These are phyloP conservation scores for Thelonectria discophora DNA, from an alignment of 2,329 filamentous ascomycete species.

Conservation along the genomic window DNA sequence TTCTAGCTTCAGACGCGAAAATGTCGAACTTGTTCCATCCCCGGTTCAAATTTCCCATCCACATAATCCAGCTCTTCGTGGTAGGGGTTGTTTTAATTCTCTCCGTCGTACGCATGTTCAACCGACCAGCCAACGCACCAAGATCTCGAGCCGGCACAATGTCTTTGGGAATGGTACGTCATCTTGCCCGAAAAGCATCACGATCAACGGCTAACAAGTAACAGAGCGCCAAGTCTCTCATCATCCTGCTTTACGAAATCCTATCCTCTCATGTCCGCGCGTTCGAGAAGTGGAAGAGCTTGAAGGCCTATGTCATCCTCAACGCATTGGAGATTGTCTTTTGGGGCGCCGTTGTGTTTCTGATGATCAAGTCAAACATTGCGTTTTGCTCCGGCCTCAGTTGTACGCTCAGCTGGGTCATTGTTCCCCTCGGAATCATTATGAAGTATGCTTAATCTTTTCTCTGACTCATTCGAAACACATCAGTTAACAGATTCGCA, in stretches of 20 bases:
- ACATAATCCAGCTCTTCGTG: slow-evolving; percentile 11
- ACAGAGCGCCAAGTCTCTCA: slow-evolving; percentile 50
- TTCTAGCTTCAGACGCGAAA: background rate
- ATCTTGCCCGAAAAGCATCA: too few relatives aligned
- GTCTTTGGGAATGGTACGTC: slow-evolving; percentile 19
- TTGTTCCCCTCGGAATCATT: slow-evolving; percentile 5
- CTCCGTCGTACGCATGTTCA: slow-evolving; percentile 9
- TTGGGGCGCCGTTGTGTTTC: slow-evolving; percentile 43
- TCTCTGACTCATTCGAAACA: background rate
- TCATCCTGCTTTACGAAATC: slow-evolving; percentile 54
- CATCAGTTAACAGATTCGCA: background rate
- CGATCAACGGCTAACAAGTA: background rate
- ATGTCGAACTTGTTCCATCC: slow-evolving; percentile 13
- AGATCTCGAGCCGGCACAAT: slow-evolving; percentile 14
- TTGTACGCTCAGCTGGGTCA: slow-evolving; percentile 24
- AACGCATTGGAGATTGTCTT: slow-evolving; percentile 55
- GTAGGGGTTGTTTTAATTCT: slow-evolving; percentile 3
- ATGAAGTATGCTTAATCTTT: background rate
- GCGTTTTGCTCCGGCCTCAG: slow-evolving; percentile 17
- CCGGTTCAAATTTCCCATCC: slow-evolving; percentile 13
- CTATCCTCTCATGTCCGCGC: slow-evolving; percentile 46
- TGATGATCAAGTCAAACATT: slow-evolving; percentile 21
- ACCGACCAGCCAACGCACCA: background rate
- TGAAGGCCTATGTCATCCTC: slow-evolving; percentile 53
- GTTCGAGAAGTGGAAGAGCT: slow-evolving; percentile 49